Conservation (phyloP, 1,139 yeast species). For the Saccharomyces pastorianus region DNA sequence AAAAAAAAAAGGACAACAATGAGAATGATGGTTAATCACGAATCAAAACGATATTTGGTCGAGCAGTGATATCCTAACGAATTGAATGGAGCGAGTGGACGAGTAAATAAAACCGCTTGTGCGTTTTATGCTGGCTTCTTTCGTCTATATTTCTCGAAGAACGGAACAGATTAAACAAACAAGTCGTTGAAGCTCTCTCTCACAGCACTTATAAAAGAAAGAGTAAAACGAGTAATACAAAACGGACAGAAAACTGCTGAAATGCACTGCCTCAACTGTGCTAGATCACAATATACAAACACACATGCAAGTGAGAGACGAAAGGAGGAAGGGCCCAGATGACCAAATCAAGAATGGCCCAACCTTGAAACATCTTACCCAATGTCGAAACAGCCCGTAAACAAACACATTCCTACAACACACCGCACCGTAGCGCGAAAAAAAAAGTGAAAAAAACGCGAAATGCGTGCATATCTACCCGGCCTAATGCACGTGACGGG, state of each 20-base stretch:
- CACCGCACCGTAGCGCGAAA: not conserved
- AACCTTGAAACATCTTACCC: not conserved
- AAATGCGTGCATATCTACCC: slow-evolving; percentile 9
- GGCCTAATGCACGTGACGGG: not conserved
- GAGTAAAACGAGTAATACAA: not conserved
- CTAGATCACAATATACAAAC: not conserved
- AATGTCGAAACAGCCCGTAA: not conserved
- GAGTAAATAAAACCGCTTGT: not conserved
- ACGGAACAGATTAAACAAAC: not conserved
- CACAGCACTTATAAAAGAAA: not conserved
- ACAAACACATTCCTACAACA: not conserved
- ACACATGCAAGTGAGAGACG: not conserved
- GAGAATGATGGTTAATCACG: not conserved
- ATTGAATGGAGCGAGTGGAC: not conserved
- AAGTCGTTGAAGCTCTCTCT: not conserved
- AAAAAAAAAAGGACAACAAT: not conserved
- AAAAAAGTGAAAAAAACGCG: not conserved
- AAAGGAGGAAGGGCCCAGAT: not conserved
- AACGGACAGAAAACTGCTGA: not conserved
- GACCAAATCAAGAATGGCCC: not conserved
- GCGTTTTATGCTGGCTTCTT: not conserved
- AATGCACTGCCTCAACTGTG: not conserved
- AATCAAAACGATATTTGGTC: not conserved
- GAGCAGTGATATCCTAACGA: not conserved
- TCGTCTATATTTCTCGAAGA: not conserved